phyloP scores from a whole-genome alignment of 257 asterid species.

The Thymus mandschuricus region DNA sequence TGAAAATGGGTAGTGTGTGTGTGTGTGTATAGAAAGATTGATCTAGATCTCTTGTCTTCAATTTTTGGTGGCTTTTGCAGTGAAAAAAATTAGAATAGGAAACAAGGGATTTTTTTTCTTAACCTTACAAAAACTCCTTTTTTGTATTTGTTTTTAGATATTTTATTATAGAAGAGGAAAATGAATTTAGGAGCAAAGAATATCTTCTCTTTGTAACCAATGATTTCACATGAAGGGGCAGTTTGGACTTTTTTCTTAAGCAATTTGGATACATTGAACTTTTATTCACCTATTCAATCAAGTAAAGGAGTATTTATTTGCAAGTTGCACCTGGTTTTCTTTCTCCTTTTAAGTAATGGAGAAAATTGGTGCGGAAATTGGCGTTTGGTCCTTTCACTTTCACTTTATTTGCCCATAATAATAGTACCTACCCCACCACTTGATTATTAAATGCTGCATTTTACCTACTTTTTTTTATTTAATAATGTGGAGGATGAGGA shows the following conservation, averaged over 20 bases:
- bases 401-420: neutral
- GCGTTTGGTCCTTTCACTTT: constrained; percentile 5
- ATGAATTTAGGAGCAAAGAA: constrained; percentile 21
- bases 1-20: neutral
- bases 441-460: neutral
- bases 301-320: neutral
- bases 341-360: neutral
- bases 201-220: constrained; percentile 19
- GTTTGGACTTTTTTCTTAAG: neutral
- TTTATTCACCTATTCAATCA: neutral
- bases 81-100: neutral
- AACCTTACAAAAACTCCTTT: neutral
- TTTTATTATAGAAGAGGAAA: neutral
- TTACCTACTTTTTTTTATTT: neutral
- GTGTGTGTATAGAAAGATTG: neutral
- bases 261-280: no score
- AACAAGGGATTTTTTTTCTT: neutral
- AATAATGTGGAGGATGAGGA: constrained; percentile 24
- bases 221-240: constrained; percentile 13
- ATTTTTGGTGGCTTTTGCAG: constrained; percentile 13
- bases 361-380: neutral
- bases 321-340: neutral
- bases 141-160: neutral
- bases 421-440: neutral
- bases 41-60: constrained; percentile 1